Evolutionary conservation across 176 grass and related monocot genomes (phyloP).

Genomic region (Oryza nivara): DNA sequence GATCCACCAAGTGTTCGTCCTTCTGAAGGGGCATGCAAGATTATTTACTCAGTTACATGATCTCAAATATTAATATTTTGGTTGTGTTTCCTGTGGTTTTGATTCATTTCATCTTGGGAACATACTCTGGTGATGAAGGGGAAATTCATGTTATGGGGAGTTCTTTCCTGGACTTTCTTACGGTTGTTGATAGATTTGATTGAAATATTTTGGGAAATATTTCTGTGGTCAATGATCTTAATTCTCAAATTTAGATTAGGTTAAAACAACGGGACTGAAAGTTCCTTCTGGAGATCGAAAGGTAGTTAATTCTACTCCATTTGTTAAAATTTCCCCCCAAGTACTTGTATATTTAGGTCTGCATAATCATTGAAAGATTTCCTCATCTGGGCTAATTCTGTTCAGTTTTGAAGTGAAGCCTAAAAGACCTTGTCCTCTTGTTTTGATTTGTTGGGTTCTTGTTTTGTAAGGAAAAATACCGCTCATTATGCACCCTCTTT

Average conservation of each 20-base stretch:
- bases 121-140: not conserved
- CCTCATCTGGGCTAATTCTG: not conserved
- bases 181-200: not conserved
- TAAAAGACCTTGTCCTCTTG: not conserved
- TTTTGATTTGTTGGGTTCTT: not conserved
- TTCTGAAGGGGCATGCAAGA: not conserved
- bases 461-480: not conserved
- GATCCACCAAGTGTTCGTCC: not conserved
- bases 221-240: not conserved
- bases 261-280: not conserved
- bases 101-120: not conserved
- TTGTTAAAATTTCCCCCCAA: not conserved
- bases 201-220: not conserved
- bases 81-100: not conserved
- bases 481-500: not conserved
- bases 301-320: not conserved
- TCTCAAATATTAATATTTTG: not conserved
- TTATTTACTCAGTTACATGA: not conserved
- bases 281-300: not conserved
- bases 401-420: slow-evolving; percentile 6
- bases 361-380: slow-evolving; percentile 34
- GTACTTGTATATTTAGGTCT: not conserved
- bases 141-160: not conserved
- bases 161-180: not conserved
- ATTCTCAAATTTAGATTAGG: not conserved